phyloP scores from a whole-genome alignment of 2,329 filamentous ascomycete genomes.

The Aspergillus fumigatiaffinis region DNA sequence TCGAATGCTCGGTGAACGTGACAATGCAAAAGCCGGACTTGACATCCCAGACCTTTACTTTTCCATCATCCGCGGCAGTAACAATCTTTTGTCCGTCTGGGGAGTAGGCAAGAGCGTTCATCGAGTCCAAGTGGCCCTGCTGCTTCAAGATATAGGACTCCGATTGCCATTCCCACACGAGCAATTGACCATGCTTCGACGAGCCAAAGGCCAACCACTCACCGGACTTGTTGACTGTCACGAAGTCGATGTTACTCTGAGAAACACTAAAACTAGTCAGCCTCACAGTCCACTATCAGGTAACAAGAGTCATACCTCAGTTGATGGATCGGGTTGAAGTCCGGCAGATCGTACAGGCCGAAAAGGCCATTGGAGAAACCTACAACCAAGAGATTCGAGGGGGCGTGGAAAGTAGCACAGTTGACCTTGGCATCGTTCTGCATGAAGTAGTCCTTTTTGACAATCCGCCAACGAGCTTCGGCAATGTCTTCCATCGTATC shows the following conservation, averaged over 20 bases:
- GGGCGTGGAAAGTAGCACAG: conserved; percentile 84
- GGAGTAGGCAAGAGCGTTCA: conserved; percentile 90
- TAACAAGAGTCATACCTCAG: conserved; percentile 43
- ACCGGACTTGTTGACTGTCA: conserved; percentile 88
- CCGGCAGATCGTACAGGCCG: conserved; percentile 89
- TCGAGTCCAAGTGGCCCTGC: conserved; percentile 92
- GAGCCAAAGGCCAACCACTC: conserved; percentile 98
- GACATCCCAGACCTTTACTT: conserved; percentile 98
- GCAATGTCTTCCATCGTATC: conserved; percentile 59
- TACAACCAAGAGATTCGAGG: conserved; percentile 87
- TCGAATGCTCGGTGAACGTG: conserved; percentile 95
- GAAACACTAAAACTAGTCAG: conserved; percentile 67
- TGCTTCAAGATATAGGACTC: conserved; percentile 99
- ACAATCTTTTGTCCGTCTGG: conserved; percentile 91
- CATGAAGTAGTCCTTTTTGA: conserved; percentile 89
- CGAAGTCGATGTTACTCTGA: conserved; percentile 91
- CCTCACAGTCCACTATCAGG: background rate
- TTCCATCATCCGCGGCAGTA: conserved; percentile 92
- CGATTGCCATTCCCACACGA: conserved; percentile 99
- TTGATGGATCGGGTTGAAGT: conserved; percentile 93
- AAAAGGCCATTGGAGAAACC: conserved; percentile 95
- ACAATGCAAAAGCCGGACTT: conserved; percentile 96
- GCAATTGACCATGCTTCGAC: conserved; percentile 87
- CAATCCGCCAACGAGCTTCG: conserved; percentile 83
- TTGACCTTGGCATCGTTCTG: conserved; percentile 82